Percentiles rank a stretch among this genome's conserved stretches.
Evolutionary conservation across 2,329 filamentous ascomycete species (phyloP).

Genomic region (Cryphonectria carpinicola): DNA sequence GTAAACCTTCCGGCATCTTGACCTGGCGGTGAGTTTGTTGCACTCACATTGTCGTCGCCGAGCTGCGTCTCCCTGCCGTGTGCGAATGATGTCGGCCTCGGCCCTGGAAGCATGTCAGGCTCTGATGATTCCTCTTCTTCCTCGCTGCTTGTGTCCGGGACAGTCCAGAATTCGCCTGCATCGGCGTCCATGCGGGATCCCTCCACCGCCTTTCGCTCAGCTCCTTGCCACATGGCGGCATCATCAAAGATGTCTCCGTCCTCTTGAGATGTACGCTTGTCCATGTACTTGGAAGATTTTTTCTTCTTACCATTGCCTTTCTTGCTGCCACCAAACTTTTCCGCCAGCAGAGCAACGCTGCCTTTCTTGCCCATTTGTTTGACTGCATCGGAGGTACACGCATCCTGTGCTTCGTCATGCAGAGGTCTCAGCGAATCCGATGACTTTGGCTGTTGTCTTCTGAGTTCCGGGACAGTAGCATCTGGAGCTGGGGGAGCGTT

Average conservation of each 20-base stretch:
- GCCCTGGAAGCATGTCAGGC: conserved; percentile 27
- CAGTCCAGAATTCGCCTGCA: conserved; percentile 31
- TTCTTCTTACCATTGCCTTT: conserved; percentile 43
- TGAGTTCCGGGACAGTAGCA: not conserved
- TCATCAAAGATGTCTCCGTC: conserved; percentile 52
- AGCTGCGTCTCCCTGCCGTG: conserved; percentile 25
- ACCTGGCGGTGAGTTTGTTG: conserved; percentile 28
- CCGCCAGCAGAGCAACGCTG: conserved; percentile 41
- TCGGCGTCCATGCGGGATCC: conserved; percentile 34
- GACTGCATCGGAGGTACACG: conserved; percentile 17
- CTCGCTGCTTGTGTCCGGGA: conserved; percentile 23
- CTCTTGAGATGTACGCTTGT: conserved; percentile 43
- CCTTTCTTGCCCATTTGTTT: conserved; percentile 29
- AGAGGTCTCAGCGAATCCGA: conserved; percentile 12
- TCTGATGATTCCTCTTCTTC: conserved; percentile 16
- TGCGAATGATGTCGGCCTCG: conserved; percentile 22
- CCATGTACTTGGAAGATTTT: conserved; percentile 43
- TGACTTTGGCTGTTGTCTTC: conserved; percentile 6
- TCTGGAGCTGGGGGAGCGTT: conserved; percentile 18
- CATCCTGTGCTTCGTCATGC: conserved; percentile 2
- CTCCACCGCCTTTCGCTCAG: conserved; percentile 42
- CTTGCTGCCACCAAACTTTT: conserved; percentile 41
- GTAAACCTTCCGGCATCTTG: conserved; percentile 28
- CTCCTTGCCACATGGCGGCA: conserved; percentile 48
- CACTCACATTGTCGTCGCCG: conserved; percentile 31